Evolutionary conservation across 1,284 basidiomycete genomes (phyloP).

Genomic region (Rhodotorula sp.): DNA sequence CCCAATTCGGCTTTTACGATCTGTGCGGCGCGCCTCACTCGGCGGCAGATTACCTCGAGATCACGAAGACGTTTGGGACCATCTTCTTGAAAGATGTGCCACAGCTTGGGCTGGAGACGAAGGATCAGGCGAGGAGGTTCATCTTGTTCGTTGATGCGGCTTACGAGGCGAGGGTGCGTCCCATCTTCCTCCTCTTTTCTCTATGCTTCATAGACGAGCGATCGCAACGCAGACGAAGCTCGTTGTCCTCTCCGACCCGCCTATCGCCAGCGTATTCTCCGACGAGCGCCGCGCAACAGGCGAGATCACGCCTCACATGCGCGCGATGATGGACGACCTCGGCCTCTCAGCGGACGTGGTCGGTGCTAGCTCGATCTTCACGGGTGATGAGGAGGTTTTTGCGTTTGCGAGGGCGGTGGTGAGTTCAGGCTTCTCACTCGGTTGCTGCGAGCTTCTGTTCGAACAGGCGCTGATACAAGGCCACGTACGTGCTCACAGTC

Average conservation of each 20-base stretch:
- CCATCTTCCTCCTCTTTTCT: constrained; percentile 1
- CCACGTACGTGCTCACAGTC: constrained; percentile 11
- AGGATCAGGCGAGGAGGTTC: constrained; percentile 86
- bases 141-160: constrained; percentile 94
- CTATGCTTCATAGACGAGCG: background rate
- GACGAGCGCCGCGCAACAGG: constrained; percentile 55
- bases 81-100: constrained; percentile 86
- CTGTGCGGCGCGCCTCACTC: constrained; percentile 86
- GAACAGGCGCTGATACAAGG: background rate
- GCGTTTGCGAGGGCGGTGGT: constrained; percentile 77
- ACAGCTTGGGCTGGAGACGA: constrained; percentile 76
- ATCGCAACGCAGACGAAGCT: constrained; percentile 67
- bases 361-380: constrained; percentile 80
- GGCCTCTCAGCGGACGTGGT: constrained; percentile 65
- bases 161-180: constrained; percentile 65
- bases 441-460: no score
- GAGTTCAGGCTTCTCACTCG: constrained; percentile 2
- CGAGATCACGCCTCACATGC: constrained; percentile 72
- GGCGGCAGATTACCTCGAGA: constrained; percentile 93
- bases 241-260: constrained; percentile 84
- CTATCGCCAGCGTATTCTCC: constrained; percentile 81
- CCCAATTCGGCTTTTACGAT: constrained; percentile 81
- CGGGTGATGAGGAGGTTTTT: constrained; percentile 89
- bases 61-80: constrained; percentile 81
- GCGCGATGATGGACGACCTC: constrained; percentile 79